Evolutionary conservation across 1,284 basidiomycete species (phyloP).

Genomic region (Pseudozyma thailandica): DNA sequence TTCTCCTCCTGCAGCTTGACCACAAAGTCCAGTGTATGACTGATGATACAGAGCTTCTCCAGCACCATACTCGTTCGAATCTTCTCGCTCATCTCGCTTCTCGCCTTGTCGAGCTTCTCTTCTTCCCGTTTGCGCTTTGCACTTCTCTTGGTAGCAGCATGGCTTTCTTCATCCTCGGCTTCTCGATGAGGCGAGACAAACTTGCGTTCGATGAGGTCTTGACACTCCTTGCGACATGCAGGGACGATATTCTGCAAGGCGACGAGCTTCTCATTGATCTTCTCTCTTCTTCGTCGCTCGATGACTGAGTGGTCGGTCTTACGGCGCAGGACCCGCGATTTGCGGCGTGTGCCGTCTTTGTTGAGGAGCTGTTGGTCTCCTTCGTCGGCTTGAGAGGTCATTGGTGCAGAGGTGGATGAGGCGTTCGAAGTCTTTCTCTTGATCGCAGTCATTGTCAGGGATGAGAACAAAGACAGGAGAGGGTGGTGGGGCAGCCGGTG

Average conservation of each 20-base stretch:
- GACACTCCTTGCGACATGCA: slow-evolving; percentile 62
- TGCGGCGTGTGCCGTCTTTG: slow-evolving; percentile 50
- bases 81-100: slow-evolving; percentile 38
- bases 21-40: slow-evolving; percentile 59
- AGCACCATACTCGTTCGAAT: slow-evolving; percentile 55
- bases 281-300: slow-evolving; percentile 63
- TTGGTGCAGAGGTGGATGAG: slow-evolving; percentile 1
- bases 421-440: slow-evolving; percentile 10
- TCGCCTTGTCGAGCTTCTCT: slow-evolving; percentile 30
- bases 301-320: slow-evolving; percentile 67
- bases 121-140: slow-evolving; percentile 28
- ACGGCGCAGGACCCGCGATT: slow-evolving; percentile 56
- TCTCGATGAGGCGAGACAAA: slow-evolving; percentile 17
- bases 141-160: slow-evolving; percentile 1
- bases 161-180: slow-evolving; percentile 11
- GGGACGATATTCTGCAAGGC: slow-evolving; percentile 60
- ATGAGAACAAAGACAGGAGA: not conserved
- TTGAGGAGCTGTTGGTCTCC: slow-evolving; percentile 25
- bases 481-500: not conserved
- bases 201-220: slow-evolving; percentile 52
- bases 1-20: slow-evolving; percentile 43
- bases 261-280: slow-evolving; percentile 67
- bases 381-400: slow-evolving; percentile 1
- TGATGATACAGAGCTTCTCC: slow-evolving; percentile 66
- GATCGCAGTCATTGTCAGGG: slow-evolving; percentile 5